phyloP scores from a whole-genome alignment of 2,329 filamentous ascomycete species.

The Fusarium phyllophilum region DNA sequence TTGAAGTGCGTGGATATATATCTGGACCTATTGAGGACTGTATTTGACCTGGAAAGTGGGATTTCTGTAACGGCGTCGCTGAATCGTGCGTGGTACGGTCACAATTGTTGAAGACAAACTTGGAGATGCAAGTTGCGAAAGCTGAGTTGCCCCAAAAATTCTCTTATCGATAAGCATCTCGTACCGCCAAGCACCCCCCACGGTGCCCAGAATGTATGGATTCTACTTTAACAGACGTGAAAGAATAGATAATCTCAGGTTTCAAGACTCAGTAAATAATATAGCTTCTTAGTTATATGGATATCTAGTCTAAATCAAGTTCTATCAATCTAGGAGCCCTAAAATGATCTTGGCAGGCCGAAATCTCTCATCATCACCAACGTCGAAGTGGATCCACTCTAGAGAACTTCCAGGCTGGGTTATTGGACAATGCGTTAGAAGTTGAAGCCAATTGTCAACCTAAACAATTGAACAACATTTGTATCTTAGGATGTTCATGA shows the following conservation, averaged over 20 bases:
- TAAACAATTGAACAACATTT: background rate
- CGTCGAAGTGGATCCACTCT: background rate
- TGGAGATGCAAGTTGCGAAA: slow-evolving; percentile 1
- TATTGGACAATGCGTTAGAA: background rate
- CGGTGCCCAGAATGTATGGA: background rate
- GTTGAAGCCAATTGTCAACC: background rate
- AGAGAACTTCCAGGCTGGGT: background rate
- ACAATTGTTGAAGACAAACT: slow-evolving; percentile 1
- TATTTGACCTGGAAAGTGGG: too few relatives aligned
- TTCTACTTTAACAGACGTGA: background rate
- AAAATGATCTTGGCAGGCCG: background rate
- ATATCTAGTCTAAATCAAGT: too few relatives aligned
- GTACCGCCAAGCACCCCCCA: background rate
- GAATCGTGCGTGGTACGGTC: background rate
- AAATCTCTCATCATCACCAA: background rate
- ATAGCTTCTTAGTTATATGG: background rate
- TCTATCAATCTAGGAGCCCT: fast-evolving
- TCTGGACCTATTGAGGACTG: fast-evolving
- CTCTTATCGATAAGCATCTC: slow-evolving; percentile 39
- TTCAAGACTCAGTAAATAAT: background rate
- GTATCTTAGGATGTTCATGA: too few relatives aligned
- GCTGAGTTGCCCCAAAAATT: slow-evolving; percentile 35
- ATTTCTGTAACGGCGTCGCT: background rate
- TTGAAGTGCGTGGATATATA: background rate
- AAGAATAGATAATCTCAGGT: background rate